These are phyloP conservation scores for Psidium guajava DNA, from an alignment of 345 rosid species.

Conservation along the genomic window DNA sequence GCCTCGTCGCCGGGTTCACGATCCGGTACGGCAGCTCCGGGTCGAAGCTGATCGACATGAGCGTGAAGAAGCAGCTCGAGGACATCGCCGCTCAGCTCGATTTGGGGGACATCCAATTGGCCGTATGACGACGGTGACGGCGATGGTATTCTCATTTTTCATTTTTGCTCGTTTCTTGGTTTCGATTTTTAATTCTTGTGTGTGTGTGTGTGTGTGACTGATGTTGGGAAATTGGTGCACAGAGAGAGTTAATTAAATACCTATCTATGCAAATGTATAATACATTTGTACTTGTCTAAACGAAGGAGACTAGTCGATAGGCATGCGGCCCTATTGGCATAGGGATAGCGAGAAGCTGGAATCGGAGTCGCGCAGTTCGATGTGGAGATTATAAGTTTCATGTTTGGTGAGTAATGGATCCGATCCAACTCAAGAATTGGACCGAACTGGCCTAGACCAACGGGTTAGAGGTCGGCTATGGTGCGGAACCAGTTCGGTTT, in stretches of 20 bases:
- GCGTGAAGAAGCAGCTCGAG: conserved; percentile 90
- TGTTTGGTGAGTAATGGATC: not conserved
- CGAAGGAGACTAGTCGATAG: not conserved
- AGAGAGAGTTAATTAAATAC: not conserved
- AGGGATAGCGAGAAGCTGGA: too few species aligned
- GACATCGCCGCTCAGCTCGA: conserved; percentile 80
- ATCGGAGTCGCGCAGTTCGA: too few species aligned
- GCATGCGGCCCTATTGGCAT: too few species aligned
- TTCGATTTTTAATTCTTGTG: not conserved
- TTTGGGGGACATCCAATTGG: conserved; percentile 58
- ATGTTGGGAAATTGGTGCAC: not conserved
- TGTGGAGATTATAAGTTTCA: too few species aligned
- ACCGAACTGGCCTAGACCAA: not conserved
- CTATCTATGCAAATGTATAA: not conserved
- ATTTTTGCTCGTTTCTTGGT: not conserved
- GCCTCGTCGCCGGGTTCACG: conserved; percentile 87
- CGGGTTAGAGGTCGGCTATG: not conserved
- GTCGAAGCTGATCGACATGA: conserved; percentile 85
- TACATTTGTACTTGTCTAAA: not conserved
- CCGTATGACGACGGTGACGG: not conserved
- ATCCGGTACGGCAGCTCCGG: conserved; percentile 66
- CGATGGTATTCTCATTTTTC: not conserved
- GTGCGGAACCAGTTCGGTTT: not conserved
- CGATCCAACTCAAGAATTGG: not conserved
- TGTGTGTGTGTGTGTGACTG: not conserved